A percentile compares a stretch with the other conserved stretches of the same genome.
Conservation (phyloP, 2,329 filamentous ascomycete genomes). For the Penicillium occitanis region DNA sequence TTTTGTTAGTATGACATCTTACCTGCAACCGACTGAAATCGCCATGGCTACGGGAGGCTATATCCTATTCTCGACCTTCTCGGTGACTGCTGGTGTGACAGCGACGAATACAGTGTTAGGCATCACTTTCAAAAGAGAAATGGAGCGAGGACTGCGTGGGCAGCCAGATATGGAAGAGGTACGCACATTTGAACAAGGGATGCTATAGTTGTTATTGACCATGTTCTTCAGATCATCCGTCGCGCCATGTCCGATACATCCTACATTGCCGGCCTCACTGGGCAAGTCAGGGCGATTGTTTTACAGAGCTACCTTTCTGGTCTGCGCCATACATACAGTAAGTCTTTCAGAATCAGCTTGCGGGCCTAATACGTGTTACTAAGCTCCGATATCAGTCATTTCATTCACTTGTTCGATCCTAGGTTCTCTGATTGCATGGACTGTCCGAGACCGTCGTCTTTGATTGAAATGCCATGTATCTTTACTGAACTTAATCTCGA, state of each 20-base stretch:
- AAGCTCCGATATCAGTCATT: conserved; percentile 7
- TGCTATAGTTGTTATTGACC: neutral
- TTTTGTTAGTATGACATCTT: conserved; percentile 53
- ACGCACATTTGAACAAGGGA: conserved; percentile 9
- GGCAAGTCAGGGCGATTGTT: conserved; percentile 30
- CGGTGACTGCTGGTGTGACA: conserved; percentile 43
- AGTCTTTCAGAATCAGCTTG: conserved; percentile 1
- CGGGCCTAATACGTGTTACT: neutral
- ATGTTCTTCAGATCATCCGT: conserved; percentile 40
- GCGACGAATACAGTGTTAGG: conserved; percentile 41
- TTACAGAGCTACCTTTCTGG: conserved; percentile 31
- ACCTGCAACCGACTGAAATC: conserved; percentile 47
- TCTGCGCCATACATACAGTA: conserved; percentile 32
- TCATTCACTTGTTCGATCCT: conserved; percentile 14
- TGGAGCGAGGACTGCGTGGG: conserved; percentile 32
- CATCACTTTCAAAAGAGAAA: conserved; percentile 33
- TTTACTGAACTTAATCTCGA: neutral
- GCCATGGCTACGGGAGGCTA: conserved; percentile 53
- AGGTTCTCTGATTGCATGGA: conserved; percentile 18
- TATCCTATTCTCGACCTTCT: conserved; percentile 49
- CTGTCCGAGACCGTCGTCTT: conserved; percentile 16
- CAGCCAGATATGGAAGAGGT: conserved; percentile 13
- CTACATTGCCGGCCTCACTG: conserved; percentile 38
- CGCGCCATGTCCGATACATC: conserved; percentile 42
- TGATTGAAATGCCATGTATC: neutral